Base-by-base conservation (phyloP, 2,329 filamentous ascomycete species). In the Meredithiella fracta region DNA sequence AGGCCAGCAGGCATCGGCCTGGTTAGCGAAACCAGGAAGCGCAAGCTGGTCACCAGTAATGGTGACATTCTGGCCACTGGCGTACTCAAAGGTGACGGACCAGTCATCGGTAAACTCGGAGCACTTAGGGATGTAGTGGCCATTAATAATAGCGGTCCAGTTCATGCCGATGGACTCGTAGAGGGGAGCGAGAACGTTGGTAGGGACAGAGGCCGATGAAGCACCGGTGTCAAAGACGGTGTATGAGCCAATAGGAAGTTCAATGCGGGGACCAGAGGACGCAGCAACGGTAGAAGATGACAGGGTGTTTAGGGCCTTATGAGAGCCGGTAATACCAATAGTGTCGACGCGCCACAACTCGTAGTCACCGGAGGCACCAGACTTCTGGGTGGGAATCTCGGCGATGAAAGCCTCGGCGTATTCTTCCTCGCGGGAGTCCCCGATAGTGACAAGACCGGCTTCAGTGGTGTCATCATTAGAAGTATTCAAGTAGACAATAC, bases 141-240 rank as follows among this genome's bases (percentile, higher is more conserved):
- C 62, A 0, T 47, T 47, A 7, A 65, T 29, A 53, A 69, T 65
- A 1, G 63, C 63, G 0, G 61, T 65, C 59, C 60, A 67, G 64
- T 68, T 67, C 67, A 65, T 64, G 1, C 67, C 67, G 25, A 69
- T 65, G 0, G 65, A 63, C 29, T 60, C 59, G 60, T 69, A 69
- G 37, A 69, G 59, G 0, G 58, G 55, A 1, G 62, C 58, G 14
- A 66, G 60, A 17, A 60, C 50, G n/a, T 55, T 54, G 4, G 55
- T 47, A 0, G 67, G 64, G 14, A 70, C 60, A 1, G 54, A 57
- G 56, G 66, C 64, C 1, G 47, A n/a, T 1, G 62, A 63, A 2
- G 63, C 64, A 22, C 66, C 66, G 1, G 66, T 69, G 60, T 68
- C 67, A 38, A 68, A 68, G 29, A 68, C 62, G 17, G 61, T 60